Percentiles rank a stretch among this genome's conserved stretches.
Conservation (phyloP, 1,284 basidiomycete genomes). For the Stereum hirsutum region DNA sequence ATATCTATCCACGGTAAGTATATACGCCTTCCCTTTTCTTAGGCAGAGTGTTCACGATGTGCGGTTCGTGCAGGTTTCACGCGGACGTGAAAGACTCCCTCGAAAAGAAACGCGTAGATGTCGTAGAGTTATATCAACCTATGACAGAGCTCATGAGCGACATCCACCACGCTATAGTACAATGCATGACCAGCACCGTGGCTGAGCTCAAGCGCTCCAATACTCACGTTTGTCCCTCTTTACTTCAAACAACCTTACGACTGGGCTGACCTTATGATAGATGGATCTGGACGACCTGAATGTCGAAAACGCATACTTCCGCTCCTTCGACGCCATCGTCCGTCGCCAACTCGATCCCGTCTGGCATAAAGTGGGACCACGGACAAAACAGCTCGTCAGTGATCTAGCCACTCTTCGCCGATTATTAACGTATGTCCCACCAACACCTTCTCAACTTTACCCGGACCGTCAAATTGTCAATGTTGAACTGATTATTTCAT, state of each 20-base stretch:
- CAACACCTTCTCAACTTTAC: slow-evolving; percentile 1
- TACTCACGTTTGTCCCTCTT: slow-evolving; percentile 46
- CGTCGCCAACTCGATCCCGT: slow-evolving; percentile 86
- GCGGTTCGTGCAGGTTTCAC: slow-evolving; percentile 72
- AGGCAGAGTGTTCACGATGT: background rate
- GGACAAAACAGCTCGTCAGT: slow-evolving; percentile 85
- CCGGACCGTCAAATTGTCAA: background rate
- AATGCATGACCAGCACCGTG: slow-evolving; percentile 91
- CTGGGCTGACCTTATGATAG: slow-evolving; percentile 26
- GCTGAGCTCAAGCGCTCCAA: slow-evolving; percentile 88
- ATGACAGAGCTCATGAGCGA: slow-evolving; percentile 84
- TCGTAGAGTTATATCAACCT: slow-evolving; percentile 86
- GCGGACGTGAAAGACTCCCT: slow-evolving; percentile 76
- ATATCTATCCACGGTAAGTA: slow-evolving; percentile 83
- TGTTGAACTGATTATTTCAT: no score
- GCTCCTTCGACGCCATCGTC: slow-evolving; percentile 87
- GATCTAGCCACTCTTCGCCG: slow-evolving; percentile 84
- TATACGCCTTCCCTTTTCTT: slow-evolving; percentile 1
- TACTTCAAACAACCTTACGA: background rate
- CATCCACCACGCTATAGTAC: slow-evolving; percentile 89
- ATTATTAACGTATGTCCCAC: slow-evolving; percentile 61
- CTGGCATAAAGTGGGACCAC: slow-evolving; percentile 93
- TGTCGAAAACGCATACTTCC: slow-evolving; percentile 91
- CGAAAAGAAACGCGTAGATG: slow-evolving; percentile 79
- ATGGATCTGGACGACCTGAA: slow-evolving; percentile 92